Conservation (phyloP, 768 basidiomycete species). For the Gautieria morchelliformis region DNA sequence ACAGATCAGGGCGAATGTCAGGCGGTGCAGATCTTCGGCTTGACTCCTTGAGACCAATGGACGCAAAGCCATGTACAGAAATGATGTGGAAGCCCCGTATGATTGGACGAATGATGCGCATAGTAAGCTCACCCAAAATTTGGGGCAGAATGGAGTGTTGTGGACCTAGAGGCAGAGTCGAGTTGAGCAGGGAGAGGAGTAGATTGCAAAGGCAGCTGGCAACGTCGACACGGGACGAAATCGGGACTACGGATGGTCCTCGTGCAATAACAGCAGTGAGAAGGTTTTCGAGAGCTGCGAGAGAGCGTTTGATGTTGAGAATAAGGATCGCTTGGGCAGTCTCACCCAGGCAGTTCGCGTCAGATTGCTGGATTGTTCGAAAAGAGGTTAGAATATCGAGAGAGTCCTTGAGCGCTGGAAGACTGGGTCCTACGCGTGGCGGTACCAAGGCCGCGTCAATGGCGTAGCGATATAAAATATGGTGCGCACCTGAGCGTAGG, state of each 20-base stretch:
- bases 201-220: background rate
- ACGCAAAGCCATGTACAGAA: background rate
- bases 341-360: background rate
- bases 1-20: conserved; percentile 16
- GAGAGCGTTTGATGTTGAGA: conserved; percentile 4
- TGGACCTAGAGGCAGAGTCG: conserved; percentile 2
- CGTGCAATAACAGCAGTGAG: background rate
- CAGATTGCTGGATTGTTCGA: background rate
- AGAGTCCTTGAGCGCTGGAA: conserved; percentile 2
- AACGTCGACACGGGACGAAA: background rate
- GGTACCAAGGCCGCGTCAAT: background rate
- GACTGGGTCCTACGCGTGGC: background rate
- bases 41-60: background rate
- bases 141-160: background rate
- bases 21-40: background rate
- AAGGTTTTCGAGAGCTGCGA: background rate
- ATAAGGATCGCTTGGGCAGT: background rate
- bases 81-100: conserved; percentile 2
- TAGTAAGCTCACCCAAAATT: conserved; percentile 2
- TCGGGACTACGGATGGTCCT: background rate
- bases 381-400: conserved; percentile 7
- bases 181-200: background rate
- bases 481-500: background rate
- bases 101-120: background rate
- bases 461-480: background rate